Base-by-base conservation (phyloP, 1,284 basidiomycete species). In the Puccinia novopanici region DNA sequence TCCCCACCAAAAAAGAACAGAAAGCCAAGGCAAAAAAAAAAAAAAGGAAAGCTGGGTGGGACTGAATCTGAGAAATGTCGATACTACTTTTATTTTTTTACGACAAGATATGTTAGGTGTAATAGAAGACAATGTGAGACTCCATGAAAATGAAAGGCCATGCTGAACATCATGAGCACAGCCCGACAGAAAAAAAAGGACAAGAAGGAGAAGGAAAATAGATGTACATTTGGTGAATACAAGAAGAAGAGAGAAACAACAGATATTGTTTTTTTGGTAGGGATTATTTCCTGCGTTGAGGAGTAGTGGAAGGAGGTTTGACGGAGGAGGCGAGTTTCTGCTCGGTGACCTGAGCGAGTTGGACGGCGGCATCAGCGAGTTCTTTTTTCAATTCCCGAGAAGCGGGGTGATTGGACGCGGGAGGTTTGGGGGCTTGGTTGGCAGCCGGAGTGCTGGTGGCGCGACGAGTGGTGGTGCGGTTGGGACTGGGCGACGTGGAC, bases 351-450 rank as follows among this genome's bases (percentile, higher is more conserved):
- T 79, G 40, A 17, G 57, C 71, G 3, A 80, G 61, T 54, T 67
- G 48, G 24, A 80, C 71, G 42, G 71, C 70, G 40, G 78, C 55
- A 10, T 74, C 45, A 4, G 78, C 68, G 10, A 80, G 50, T 37
- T 72, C 70, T 50, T 59, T 59, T n/a, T 74, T 72, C 2, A 80
- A 15, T n/a, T 80, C 59, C 48, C n/a, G 27, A 30, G 68, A 71
- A 13, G 68, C 68, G 2, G 22, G 34, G 5, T 34, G 27, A 12
- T 42, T 50, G 48, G 68, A 40, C 17, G 15, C 1, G 3, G 24
- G 68, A 52, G 27, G 57, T 17, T 30, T 27, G 4, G 55, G 30
- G 37, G 12, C 19, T 40, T 27, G 45, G 2, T 48, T 42, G 27
- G 52, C 17, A 27, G 57, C 27, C 3, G 22, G 27, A 19, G 40